Percentiles rank a stretch among this genome's conserved stretches.
Conservation (phyloP, 1,284 basidiomycete species). For the Ceratobasidium sp. region DNA sequence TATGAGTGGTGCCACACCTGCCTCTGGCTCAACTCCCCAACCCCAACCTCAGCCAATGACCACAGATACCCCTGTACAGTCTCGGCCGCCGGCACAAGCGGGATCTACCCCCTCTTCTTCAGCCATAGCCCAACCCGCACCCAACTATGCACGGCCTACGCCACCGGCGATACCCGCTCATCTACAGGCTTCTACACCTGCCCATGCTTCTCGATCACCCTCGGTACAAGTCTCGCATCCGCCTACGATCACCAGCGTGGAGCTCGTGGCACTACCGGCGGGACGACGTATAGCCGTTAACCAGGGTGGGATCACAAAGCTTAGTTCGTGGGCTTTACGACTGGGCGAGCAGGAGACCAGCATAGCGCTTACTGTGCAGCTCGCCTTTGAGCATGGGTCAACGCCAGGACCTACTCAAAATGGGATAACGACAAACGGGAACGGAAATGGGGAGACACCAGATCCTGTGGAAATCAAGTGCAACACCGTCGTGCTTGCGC, state of each 20-base stretch:
- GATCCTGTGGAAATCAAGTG: constrained; percentile 41
- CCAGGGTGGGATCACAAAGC: constrained; percentile 12
- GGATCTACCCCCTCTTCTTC: constrained; percentile 25
- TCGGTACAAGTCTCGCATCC: constrained; percentile 36
- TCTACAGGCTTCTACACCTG: constrained; percentile 26
- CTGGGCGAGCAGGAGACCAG: constrained; percentile 14
- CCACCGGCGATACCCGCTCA: constrained; percentile 31
- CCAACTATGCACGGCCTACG: constrained; percentile 29
- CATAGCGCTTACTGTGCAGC: constrained; percentile 12
- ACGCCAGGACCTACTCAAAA: constrained; percentile 15
- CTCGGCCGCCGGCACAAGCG: not conserved
- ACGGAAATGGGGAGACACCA: constrained; percentile 2
- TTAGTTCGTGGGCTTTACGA: constrained; percentile 31
- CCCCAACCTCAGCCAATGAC: constrained; percentile 19
- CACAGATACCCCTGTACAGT: not conserved
- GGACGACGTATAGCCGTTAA: constrained; percentile 10
- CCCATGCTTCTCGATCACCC: constrained; percentile 35
- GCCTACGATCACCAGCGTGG: constrained; percentile 23
- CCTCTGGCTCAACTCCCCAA: constrained; percentile 8
- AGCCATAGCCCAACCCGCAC: constrained; percentile 19
- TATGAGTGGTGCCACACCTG: not conserved
- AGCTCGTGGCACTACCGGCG: constrained; percentile 19
- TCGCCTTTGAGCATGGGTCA: constrained; percentile 13
- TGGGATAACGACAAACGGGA: constrained; percentile 13
- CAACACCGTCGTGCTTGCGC: constrained; percentile 3